Conservation (phyloP, 2,329 filamentous ascomycete genomes). For the Cladosporium sp. region DNA sequence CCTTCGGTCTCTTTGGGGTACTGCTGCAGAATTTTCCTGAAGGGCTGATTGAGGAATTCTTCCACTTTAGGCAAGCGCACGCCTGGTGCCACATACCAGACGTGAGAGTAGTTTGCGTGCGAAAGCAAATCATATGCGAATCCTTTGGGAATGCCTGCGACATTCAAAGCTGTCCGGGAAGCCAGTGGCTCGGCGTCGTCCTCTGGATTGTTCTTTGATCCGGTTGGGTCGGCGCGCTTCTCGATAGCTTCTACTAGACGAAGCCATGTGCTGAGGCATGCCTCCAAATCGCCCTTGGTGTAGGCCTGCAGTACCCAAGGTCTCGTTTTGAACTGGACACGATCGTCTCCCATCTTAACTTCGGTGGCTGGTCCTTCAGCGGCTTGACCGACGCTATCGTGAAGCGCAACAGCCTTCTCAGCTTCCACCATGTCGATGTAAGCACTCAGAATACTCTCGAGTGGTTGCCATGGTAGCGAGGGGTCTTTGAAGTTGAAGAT, state of each 20-base stretch:
- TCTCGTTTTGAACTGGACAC: constrained; percentile 26
- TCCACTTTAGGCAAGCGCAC: constrained; percentile 36
- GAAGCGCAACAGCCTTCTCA: constrained; percentile 36
- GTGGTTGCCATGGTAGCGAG: constrained; percentile 36
- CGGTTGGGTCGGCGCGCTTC: constrained; percentile 25
- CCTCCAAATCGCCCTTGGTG: constrained; percentile 33
- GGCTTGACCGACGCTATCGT: constrained; percentile 25
- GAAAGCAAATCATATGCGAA: constrained; percentile 37
- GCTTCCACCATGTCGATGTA: constrained; percentile 39
- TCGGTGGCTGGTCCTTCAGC: constrained; percentile 22
- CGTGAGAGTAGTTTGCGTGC: constrained; percentile 31
- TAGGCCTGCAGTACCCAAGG: constrained; percentile 38
- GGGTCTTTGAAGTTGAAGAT: constrained; percentile 33
- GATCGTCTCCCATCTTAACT: constrained; percentile 22
- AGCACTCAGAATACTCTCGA: constrained; percentile 36
- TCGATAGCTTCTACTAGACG: constrained; percentile 33
- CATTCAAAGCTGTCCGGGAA: constrained; percentile 32
- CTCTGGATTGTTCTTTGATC: constrained; percentile 26
- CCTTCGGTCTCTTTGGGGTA: constrained; percentile 34
- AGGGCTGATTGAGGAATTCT: constrained; percentile 37
- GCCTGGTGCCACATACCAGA: constrained; percentile 37
- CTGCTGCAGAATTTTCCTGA: constrained; percentile 31
- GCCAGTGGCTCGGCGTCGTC: constrained; percentile 32
- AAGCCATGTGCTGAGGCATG: constrained; percentile 34
- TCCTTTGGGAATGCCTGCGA: constrained; percentile 32